Evolutionary conservation across 495 filamentous ascomycete species (phyloP).

Genomic region (Stereocaulon alpinum): DNA sequence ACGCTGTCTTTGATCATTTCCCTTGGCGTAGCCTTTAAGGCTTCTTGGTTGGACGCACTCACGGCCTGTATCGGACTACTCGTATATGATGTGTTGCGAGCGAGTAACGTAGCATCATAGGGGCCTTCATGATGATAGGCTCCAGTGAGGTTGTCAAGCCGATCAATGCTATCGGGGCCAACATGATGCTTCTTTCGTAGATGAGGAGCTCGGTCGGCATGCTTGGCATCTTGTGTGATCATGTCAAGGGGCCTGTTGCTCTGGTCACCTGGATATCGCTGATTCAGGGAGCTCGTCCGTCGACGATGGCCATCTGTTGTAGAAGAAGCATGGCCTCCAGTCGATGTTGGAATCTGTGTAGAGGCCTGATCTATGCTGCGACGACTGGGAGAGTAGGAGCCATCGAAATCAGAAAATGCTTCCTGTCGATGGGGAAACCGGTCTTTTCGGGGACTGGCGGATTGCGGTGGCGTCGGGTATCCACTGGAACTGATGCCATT

Average conservation of each 20-base stretch:
- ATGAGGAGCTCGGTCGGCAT: slow-evolving; percentile 52
- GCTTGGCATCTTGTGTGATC: slow-evolving; percentile 45
- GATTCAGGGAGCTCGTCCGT: slow-evolving; percentile 40
- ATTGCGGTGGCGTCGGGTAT: slow-evolving; percentile 25
- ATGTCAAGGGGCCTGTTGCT: slow-evolving; percentile 53
- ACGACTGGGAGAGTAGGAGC: slow-evolving; percentile 16
- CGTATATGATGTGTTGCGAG: slow-evolving; percentile 54
- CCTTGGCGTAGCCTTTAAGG: slow-evolving; percentile 69
- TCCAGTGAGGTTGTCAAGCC: slow-evolving; percentile 53
- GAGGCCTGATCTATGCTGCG: slow-evolving; percentile 18
- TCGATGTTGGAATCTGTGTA: slow-evolving; percentile 23
- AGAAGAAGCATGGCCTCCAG: slow-evolving; percentile 16
- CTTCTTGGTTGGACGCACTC: slow-evolving; percentile 59
- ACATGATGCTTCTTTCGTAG: slow-evolving; percentile 54
- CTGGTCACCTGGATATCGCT: slow-evolving; percentile 51
- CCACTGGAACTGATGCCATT: slow-evolving; percentile 23
- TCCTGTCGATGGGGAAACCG: slow-evolving; percentile 27
- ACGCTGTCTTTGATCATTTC: slow-evolving; percentile 72
- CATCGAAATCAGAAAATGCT: slow-evolving; percentile 23
- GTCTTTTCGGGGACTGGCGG: slow-evolving; percentile 26
- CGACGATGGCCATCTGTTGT: slow-evolving; percentile 9
- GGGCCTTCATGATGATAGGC: slow-evolving; percentile 88
- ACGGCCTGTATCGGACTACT: slow-evolving; percentile 71
- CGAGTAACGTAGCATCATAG: slow-evolving; percentile 70
- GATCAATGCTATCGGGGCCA: slow-evolving; percentile 70